These are phyloP conservation scores for Straminergon stramineum DNA, from an alignment of 225 moss, liverwort and hornwort genomes.

Conservation along the genomic window DNA sequence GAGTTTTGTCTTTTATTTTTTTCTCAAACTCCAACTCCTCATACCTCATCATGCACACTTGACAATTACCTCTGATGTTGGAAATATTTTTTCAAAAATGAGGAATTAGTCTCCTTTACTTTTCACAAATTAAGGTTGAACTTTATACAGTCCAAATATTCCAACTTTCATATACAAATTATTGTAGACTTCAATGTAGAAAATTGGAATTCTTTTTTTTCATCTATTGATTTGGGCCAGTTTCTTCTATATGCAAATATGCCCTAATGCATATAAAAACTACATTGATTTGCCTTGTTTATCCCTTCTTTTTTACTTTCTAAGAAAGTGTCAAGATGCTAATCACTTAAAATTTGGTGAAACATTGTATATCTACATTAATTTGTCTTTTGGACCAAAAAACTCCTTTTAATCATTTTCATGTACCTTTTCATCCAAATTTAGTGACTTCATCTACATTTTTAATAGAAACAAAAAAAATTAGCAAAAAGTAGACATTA, in stretches of 20 bases:
- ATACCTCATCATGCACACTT: background rate
- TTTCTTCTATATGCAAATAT: accelerated
- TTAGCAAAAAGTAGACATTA: too few species aligned
- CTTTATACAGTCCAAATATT: background rate
- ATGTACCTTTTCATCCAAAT: too few species aligned
- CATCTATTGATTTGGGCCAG: background rate
- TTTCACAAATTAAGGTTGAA: background rate
- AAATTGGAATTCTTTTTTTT: background rate
- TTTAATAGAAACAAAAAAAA: too few species aligned
- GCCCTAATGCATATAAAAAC: accelerated
- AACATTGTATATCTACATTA: too few species aligned
- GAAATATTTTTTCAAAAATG: background rate
- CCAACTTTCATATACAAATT: accelerated
- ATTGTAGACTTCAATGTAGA: background rate
- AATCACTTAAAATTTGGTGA: too few species aligned
- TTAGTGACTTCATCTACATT: too few species aligned
- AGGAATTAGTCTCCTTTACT: accelerated
- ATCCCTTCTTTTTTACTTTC: too few species aligned
- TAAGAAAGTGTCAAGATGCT: too few species aligned
- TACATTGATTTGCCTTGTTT: background rate
- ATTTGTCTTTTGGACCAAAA: too few species aligned
- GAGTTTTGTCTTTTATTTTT: accelerated
- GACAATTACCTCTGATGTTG: background rate
- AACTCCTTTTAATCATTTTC: too few species aligned
- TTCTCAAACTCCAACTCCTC: accelerated